Conservation (phyloP, 2,329 filamentous ascomycete species). For the Xylaria sp. region DNA sequence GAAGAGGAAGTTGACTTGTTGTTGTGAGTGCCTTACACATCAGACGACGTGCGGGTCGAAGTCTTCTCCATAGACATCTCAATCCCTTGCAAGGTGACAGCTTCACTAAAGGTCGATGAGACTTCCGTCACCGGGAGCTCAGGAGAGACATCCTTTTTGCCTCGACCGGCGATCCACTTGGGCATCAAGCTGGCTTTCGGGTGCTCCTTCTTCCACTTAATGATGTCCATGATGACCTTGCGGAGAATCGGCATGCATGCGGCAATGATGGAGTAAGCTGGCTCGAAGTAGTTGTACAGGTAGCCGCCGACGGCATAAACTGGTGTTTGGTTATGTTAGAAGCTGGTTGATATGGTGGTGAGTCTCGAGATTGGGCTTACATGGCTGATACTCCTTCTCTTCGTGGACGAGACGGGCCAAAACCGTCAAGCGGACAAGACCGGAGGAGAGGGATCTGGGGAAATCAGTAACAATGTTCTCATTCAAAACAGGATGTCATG, state of each 20-base stretch:
- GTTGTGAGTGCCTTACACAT: no score
- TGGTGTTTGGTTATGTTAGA: constrained; percentile 7
- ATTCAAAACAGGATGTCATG: no score
- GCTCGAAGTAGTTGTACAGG: constrained; percentile 21
- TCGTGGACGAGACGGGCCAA: constrained; percentile 4
- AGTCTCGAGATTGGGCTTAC: constrained; percentile 3
- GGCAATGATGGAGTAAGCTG: constrained; percentile 16
- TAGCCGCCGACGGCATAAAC: constrained; percentile 16
- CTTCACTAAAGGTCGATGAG: no score
- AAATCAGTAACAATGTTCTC: constrained; percentile 2
- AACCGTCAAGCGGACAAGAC: constrained; percentile 11
- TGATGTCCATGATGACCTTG: constrained; percentile 15
- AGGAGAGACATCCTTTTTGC: background rate
- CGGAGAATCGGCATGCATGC: constrained; percentile 20
- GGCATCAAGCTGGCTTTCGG: background rate
- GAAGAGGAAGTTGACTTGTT: no score
- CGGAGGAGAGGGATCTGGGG: constrained; percentile 12
- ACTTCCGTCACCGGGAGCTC: constrained; percentile 11
- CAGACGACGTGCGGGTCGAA: background rate
- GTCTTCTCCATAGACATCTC: constrained; percentile 2
- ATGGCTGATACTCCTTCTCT: constrained; percentile 4
- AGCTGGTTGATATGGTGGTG: background rate
- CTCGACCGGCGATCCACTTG: background rate
- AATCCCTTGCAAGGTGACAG: background rate
- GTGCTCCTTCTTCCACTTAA: constrained; percentile 11